Evolutionary conservation across 768 basidiomycete species (phyloP).

Genomic region (Austroboletus eburneus): DNA sequence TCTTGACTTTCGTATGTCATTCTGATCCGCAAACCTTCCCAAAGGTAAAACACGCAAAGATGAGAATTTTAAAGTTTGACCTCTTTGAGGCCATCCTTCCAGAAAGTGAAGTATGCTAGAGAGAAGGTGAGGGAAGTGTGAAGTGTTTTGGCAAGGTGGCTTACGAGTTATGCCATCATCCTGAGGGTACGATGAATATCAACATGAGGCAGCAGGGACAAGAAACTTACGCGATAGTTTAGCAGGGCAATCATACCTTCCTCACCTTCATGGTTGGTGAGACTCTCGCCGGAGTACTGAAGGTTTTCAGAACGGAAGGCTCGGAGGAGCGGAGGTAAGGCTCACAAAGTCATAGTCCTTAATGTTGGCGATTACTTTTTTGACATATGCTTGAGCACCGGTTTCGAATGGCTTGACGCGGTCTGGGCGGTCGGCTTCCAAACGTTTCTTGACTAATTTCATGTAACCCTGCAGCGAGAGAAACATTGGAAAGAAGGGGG

Average conservation of each 20-base stretch:
- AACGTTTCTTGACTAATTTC: slow-evolving; percentile 78
- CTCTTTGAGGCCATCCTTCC: slow-evolving; percentile 91
- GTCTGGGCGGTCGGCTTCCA: slow-evolving; percentile 51
- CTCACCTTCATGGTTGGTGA: slow-evolving; percentile 90
- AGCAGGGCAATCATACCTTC: slow-evolving; percentile 93
- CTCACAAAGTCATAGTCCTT: slow-evolving; percentile 92
- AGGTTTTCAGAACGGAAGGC: background rate
- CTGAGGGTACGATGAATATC: slow-evolving; percentile 32
- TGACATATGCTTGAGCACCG: slow-evolving; percentile 69
- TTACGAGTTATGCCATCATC: slow-evolving; percentile 80
- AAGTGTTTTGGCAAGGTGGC: slow-evolving; percentile 23
- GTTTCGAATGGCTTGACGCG: slow-evolving; percentile 77
- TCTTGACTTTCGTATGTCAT: slow-evolving; percentile 16
- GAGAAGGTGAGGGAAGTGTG: slow-evolving; percentile 7
- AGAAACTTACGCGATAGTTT: slow-evolving; percentile 75
- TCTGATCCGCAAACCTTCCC: slow-evolving; percentile 9
- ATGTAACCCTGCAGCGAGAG: slow-evolving; percentile 68
- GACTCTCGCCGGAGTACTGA: slow-evolving; percentile 65
- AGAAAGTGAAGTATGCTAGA: slow-evolving; percentile 87
- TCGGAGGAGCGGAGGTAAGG: background rate
- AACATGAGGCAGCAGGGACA: background rate
- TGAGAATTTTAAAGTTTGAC: slow-evolving; percentile 51
- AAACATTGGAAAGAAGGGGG: background rate
- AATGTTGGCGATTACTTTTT: slow-evolving; percentile 88
- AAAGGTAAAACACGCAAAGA: background rate